Evolutionary conservation across 2,329 filamentous ascomycete species (phyloP), one percentile per base, ranked within the genome.

Genomic region (Hymenoscyphus scutula): DNA sequence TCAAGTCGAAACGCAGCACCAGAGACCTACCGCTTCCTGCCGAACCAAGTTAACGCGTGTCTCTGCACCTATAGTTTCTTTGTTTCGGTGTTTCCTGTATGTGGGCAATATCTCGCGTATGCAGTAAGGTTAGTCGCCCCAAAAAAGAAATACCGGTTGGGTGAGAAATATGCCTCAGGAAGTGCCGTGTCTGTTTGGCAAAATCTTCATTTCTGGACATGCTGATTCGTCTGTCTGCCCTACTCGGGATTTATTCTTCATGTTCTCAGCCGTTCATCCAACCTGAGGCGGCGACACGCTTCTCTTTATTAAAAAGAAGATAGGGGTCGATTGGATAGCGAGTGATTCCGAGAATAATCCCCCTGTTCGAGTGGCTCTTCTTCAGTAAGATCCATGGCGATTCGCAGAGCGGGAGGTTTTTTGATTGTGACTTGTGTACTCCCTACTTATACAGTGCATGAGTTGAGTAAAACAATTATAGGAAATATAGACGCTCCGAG

Each of bases 241-340:
- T 27, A 19, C 13, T 23, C 19, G 45, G 19, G 23, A 23, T 51
- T 51, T 51, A 51, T 51, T 51, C 19, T 25, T 25, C 19, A 23
- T 23, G 8, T 25, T 51, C 19, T 51, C 19, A 23, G 45, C 34
- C 34, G 34, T 37, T 37, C 34, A 37, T 15, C 34, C 34, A 15
- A 37, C 34, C 34, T 37, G 34, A 17, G 34, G 34, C 10, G 30
- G 64, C 64, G 62, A 64, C 56, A 62, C 63, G 65, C 61, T 61
- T 66, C 11, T 27, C 15, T 17, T 37, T 56, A 10, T 41, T 37
- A 5, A 38, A 17, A n/a, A 53, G 17, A 29, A 15, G 56, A 59
- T 59, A 58, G 53, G 41, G 63, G 59, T 65, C 37, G 58, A 58
- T 67, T 65, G 65, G 65, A 38, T 62, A 51, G 48, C 41, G 62